Percentiles rank a stretch among this genome's conserved stretches.
Evolutionary conservation across 2,329 filamentous ascomycete species (phyloP).

Genomic region (Neodidymelliopsis sp.): DNA sequence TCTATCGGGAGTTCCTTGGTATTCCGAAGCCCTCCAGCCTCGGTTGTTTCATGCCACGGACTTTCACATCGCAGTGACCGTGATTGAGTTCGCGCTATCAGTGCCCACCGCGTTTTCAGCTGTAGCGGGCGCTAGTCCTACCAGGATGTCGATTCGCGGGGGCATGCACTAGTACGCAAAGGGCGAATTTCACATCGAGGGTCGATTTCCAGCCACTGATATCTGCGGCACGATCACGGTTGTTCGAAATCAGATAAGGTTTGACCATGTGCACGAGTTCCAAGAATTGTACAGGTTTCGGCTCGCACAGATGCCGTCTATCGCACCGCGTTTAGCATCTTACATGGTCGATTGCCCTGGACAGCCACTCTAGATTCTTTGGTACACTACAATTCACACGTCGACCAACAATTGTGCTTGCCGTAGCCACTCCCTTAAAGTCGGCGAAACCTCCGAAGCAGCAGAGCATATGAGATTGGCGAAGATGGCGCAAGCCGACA

Average conservation of each 20-base stretch:
- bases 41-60: not conserved
- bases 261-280: not conserved
- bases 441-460: slow-evolving; percentile 2
- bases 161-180: not conserved
- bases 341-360: not conserved
- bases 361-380: not conserved
- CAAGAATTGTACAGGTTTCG: not conserved
- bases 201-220: not conserved
- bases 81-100: not conserved
- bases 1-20: not conserved
- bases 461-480: not conserved
- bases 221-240: not conserved
- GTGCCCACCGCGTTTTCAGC: not conserved
- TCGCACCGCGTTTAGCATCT: not conserved
- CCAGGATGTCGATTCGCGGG: not conserved
- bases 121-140: slow-evolving; percentile 1
- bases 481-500: not conserved
- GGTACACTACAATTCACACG: not conserved
- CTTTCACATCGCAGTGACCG: not conserved
- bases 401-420: not conserved
- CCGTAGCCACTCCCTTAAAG: not conserved
- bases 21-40: not conserved
- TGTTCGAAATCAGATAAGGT: not conserved
- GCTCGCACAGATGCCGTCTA: not conserved
- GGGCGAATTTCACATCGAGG: not conserved